Percentiles rank a stretch among this genome's conserved stretches.
phyloP scores from a whole-genome alignment of 352 stramenopile species.

The Poterioochromonas sp. region DNA sequence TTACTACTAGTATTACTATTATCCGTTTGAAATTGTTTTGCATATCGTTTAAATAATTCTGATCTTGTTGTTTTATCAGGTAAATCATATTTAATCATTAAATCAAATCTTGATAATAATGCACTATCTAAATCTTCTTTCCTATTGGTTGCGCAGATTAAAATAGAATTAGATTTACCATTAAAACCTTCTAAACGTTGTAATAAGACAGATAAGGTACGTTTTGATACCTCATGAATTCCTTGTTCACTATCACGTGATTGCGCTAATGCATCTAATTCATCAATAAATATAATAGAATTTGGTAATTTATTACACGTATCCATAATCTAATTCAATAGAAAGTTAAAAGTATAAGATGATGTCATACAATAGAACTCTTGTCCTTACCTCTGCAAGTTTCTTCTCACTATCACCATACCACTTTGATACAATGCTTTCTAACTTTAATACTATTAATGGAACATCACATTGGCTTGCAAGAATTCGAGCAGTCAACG shows the following conservation, averaged over 20 bases:
- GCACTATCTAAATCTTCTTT: slow-evolving; percentile 83
- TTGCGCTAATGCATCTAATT: slow-evolving; percentile 52
- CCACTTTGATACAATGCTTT: slow-evolving; percentile 84
- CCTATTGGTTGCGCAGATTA: slow-evolving; percentile 82
- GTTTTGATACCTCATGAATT: slow-evolving; percentile 81
- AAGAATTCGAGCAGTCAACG: slow-evolving; percentile 81
- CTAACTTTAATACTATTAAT: slow-evolving; percentile 83
- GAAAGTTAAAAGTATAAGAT: neutral
- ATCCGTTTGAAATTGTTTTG: slow-evolving; percentile 71
- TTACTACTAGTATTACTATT: neutral
- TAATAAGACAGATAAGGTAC: slow-evolving; percentile 77
- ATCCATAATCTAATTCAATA: slow-evolving; percentile 66
- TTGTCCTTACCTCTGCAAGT: slow-evolving; percentile 53
- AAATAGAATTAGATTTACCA: slow-evolving; percentile 76
- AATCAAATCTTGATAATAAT: slow-evolving; percentile 80
- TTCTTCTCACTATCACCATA: slow-evolving; percentile 89
- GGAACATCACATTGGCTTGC: slow-evolving; percentile 74
- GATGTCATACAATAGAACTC: neutral
- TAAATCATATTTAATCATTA: slow-evolving; percentile 79
- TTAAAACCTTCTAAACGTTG: slow-evolving; percentile 75
- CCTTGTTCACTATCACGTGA: slow-evolving; percentile 35
- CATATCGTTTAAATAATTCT: slow-evolving; percentile 73
- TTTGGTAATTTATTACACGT: slow-evolving; percentile 73
- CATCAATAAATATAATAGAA: slow-evolving; percentile 87
- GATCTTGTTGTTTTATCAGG: slow-evolving; percentile 65